Evolutionary conservation across 495 filamentous ascomycete species (phyloP), one percentile per base, ranked within the genome.

Genomic region (Lophiotrema nucula): DNA sequence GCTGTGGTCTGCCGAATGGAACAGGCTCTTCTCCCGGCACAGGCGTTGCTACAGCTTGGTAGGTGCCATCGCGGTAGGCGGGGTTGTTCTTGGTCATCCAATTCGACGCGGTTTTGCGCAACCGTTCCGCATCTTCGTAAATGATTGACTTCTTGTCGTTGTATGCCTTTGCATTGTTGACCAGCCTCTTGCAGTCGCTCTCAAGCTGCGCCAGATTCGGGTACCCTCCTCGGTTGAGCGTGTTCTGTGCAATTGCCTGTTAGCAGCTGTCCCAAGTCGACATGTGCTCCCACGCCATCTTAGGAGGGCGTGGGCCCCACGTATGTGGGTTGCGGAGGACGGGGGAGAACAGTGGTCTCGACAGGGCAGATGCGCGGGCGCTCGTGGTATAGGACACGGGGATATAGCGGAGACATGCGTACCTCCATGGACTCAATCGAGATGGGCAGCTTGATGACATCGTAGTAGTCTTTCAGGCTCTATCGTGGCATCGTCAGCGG

Each of bases 11-110:
- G 12, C 26, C 53, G n/a, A 47, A 28, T 4, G 41, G 21, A 12
- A 24, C 24, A 3, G 16, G 2, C n/a, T 59, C 59, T 28, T 72
- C 73, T 4, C 73, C 69, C n/a, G 77, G 83, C 16, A 89, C 69
- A 4, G 87, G 84, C 0, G 87, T 86, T 24, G 87, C 76, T 33
- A 81, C 73, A 23, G 84, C 79, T 28, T 77, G 74, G 65, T 89
- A 89, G 13, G 74, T 74, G 10, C 76, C 76, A 16, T 77, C 69
- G 48, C 78, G 80, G 69, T 90, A 90, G 8, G 84, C 85, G 23
- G 88, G 88, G 57, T 91, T 91, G 60, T 81, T 77, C 65, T 84
- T 84, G 42, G 79, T 79, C 88, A 91, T 90, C 62, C 79, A 84
- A 66, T 86, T 88, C 67, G 82, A 88, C 16, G 88, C 74, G 19